Evolutionary conservation across 1,284 basidiomycete species (phyloP).

Genomic region (Ustilago tritici): DNA sequence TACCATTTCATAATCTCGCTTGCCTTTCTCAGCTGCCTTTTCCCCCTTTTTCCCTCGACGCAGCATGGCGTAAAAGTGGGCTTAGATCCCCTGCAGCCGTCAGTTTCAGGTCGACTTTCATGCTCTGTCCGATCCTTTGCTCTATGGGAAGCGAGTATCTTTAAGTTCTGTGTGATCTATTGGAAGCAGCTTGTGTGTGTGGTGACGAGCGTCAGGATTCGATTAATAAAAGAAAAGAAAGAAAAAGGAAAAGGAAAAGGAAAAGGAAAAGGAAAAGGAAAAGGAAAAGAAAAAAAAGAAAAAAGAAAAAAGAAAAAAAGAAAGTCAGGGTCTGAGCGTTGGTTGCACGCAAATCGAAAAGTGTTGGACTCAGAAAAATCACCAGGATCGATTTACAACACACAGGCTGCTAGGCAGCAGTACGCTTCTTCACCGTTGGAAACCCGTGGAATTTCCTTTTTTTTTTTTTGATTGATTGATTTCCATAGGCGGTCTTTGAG

Average conservation of each 20-base stretch:
- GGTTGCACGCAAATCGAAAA: background rate
- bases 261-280: too few species aligned
- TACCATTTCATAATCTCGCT: slow-evolving; percentile 4
- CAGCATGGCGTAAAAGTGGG: slow-evolving; percentile 4
- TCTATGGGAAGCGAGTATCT: too few species aligned
- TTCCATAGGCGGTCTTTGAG: background rate
- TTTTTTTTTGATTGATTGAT: background rate
- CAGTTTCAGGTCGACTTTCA: too few species aligned
- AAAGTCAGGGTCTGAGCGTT: slow-evolving; percentile 11
- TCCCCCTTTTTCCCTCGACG: background rate
- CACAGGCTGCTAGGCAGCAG: too few species aligned
- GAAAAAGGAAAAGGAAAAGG: background rate
- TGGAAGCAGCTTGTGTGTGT: too few species aligned
- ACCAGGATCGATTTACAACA: too few species aligned
- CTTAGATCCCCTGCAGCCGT: too few species aligned
- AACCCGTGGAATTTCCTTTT: slow-evolving; percentile 10
- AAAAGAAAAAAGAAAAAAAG: background rate
- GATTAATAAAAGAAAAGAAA: too few species aligned
- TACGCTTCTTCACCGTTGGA: background rate
- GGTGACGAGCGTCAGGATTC: too few species aligned
- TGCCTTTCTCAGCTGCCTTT: background rate
- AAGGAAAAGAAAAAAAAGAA: too few species aligned
- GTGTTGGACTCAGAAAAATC: slow-evolving; percentile 5
- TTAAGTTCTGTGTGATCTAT: too few species aligned
- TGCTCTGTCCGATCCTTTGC: too few species aligned